Evolutionary conservation across 1,284 basidiomycete species (phyloP).

Genomic region (Trichosporon sp.): DNA sequence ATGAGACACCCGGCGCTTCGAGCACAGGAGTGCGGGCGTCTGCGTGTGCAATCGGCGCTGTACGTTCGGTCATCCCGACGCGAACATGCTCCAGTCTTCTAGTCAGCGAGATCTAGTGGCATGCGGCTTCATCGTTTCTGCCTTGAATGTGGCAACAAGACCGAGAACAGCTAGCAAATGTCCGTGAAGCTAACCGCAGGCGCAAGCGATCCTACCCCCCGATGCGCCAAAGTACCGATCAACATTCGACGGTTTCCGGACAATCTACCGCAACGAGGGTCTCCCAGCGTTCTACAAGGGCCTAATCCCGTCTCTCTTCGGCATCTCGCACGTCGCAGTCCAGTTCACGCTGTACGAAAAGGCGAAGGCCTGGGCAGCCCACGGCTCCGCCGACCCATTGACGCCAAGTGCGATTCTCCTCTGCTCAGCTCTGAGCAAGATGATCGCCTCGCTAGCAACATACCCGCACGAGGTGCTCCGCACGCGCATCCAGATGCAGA

Average conservation of each 20-base stretch:
- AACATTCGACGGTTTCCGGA: slow-evolving; percentile 75
- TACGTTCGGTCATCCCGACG: not conserved
- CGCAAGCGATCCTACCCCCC: slow-evolving; percentile 56
- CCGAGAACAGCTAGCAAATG: no score
- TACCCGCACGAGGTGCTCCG: slow-evolving; percentile 95
- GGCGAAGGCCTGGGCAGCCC: slow-evolving; percentile 59
- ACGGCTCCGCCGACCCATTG: slow-evolving; percentile 54
- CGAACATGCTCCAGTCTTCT: not conserved
- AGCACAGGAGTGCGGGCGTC: not conserved
- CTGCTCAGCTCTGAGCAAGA: slow-evolving; percentile 84
- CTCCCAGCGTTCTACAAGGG: slow-evolving; percentile 83
- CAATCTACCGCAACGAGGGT: slow-evolving; percentile 83
- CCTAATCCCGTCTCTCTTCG: slow-evolving; percentile 77
- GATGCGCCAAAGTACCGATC: slow-evolving; percentile 72
- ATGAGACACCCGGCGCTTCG: not conserved
- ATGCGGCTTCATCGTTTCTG: no score
- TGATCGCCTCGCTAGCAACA: slow-evolving; percentile 86
- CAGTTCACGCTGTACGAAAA: slow-evolving; percentile 95
- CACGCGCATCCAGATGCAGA: slow-evolving; percentile 72
- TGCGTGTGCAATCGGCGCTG: not conserved
- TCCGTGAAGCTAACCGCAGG: slow-evolving; percentile 23
- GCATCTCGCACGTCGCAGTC: slow-evolving; percentile 85
- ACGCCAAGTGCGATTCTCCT: slow-evolving; percentile 66
- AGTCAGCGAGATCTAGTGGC: not conserved
- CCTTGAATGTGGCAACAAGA: no score